Evolutionary conservation across 768 basidiomycete genomes (phyloP).

Genomic region (Tylopilus vinaceipallidus): DNA sequence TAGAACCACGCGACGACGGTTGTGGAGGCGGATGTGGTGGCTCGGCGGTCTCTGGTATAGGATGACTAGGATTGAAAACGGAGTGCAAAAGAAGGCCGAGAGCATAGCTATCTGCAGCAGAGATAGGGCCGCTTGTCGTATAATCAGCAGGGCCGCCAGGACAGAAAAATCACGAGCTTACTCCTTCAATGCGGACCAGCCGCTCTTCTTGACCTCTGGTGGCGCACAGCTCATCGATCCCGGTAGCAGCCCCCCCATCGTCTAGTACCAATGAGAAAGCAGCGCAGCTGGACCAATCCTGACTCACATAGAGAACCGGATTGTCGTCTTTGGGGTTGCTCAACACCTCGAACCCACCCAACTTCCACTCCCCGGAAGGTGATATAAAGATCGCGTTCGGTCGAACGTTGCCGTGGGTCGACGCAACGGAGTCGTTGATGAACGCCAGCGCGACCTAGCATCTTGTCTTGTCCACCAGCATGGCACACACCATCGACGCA

Average conservation of each 20-base stretch:
- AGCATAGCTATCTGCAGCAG: slow-evolving; percentile 82
- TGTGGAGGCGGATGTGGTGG: slow-evolving; percentile 78
- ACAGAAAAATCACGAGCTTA: slow-evolving; percentile 32
- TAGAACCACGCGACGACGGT: slow-evolving; percentile 71
- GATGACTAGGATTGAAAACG: slow-evolving; percentile 84
- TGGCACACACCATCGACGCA: not conserved
- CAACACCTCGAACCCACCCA: slow-evolving; percentile 91
- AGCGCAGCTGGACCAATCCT: slow-evolving; percentile 1
- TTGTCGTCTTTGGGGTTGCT: slow-evolving; percentile 79
- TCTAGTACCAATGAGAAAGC: slow-evolving; percentile 42
- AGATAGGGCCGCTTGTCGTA: slow-evolving; percentile 42
- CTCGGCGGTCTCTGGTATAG: slow-evolving; percentile 61
- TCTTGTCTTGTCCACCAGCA: not conserved
- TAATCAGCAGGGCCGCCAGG: not conserved
- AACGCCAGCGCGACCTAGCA: slow-evolving; percentile 83
- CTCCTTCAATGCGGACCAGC: slow-evolving; percentile 86
- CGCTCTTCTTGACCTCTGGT: slow-evolving; percentile 86
- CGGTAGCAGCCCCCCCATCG: slow-evolving; percentile 61
- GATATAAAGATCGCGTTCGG: slow-evolving; percentile 85
- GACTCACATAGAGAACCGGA: slow-evolving; percentile 76
- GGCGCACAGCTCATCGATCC: slow-evolving; percentile 60
- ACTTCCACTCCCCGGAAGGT: slow-evolving; percentile 92
- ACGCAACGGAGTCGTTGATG: slow-evolving; percentile 78
- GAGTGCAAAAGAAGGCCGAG: slow-evolving; percentile 83
- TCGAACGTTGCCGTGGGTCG: slow-evolving; percentile 80